Evolutionary conservation across 108 stramenopile genomes (phyloP), one percentile per base, ranked within the genome.

Genomic region (Nitzschia sp.): DNA sequence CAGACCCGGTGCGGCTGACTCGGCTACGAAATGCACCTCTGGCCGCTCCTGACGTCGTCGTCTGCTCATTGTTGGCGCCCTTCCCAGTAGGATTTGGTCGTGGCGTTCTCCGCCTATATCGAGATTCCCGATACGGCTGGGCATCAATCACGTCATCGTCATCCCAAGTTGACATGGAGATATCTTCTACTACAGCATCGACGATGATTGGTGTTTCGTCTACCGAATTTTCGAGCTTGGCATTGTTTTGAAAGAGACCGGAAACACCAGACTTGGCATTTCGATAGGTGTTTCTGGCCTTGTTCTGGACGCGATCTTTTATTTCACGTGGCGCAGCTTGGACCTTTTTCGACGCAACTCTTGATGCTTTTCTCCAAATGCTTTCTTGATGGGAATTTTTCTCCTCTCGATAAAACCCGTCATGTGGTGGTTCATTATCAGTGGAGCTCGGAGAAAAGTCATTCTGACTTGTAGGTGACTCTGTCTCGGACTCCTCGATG

Each of bases 171-270:
- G 57, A 29, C 35, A 9, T 38, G 3, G 32, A 21, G 19, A 38
- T 19, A 15, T 34, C 60, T 61, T 61, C 60, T 19, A 61, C 36
- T 8, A 61, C 36, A 3, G 60, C 60, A 38, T 61, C 60, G 15
- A 61, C 23, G 21, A 61, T 38, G n/a, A 61, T 38, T 4, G 29
- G 23, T 9, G 29, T 24, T 15, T 35, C 23, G 8, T 38, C 35
- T 6, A 11, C 13, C 2, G 35, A 2, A 61, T 38, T 61, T 23
- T 17, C 17, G 19, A 13, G 17, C 35, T 11, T 21, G 3, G 3
- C 15, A 11, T 11, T 6, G 57, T 58, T 5, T 28, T 58, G 26
- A 11, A 58, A 33, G 3, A 34, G 29, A 13, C 23, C 13, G 2
- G 60, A 38, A 9, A 38, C 23, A 15, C 49, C 49, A 51, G n/a